Base-by-base conservation (phyloP, 2,329 filamentous ascomycete genomes). In the Albifimbria verrucaria region DNA sequence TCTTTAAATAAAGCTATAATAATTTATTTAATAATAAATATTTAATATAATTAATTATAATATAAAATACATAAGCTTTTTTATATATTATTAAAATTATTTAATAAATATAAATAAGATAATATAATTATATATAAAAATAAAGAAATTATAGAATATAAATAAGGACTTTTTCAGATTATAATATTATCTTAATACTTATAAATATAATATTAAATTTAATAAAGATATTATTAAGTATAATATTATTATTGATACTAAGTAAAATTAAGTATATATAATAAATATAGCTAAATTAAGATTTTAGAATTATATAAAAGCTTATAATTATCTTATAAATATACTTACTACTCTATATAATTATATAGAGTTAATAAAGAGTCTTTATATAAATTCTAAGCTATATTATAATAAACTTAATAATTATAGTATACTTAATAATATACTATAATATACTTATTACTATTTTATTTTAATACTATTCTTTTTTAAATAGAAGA, bases 1-100 rank as follows among this genome's bases (percentile, higher is more conserved):
- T 48, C 7, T 26, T 45, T 51, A 51, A 46, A 49, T 36, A 43
- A 26, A 49, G 28, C 26, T 49, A 49, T 36, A 43, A 43, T 43
- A 43, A 21, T 43, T n/a, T 43, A 43, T 18, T n/a, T 10, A 43
- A n/a, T n/a, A 43, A 24, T 48, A 48, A 28, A 28, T 28, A 21
- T 7, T n/a, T 18, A 42, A 20, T 23, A 44, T 41, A 26, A 7
- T 39, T 32, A 9, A 9, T 15, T 32, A 32, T 32, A 32, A n/a
- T n/a, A n/a, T n/a, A n/a, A n/a, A n/a, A n/a, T n/a, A n/a, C n/a
- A n/a, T n/a, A n/a, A n/a, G n/a, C n/a, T n/a, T n/a, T 44, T 50
- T 32, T 9, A 45, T 42, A 25, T 52, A 20, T 22, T 46, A 46
- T 15, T 22, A 46, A 46, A 10, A 43, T 43, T 11, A 7, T 7